phyloP scores from a whole-genome alignment of 805 yeast genomes.

The Ogataea zsoltii region DNA sequence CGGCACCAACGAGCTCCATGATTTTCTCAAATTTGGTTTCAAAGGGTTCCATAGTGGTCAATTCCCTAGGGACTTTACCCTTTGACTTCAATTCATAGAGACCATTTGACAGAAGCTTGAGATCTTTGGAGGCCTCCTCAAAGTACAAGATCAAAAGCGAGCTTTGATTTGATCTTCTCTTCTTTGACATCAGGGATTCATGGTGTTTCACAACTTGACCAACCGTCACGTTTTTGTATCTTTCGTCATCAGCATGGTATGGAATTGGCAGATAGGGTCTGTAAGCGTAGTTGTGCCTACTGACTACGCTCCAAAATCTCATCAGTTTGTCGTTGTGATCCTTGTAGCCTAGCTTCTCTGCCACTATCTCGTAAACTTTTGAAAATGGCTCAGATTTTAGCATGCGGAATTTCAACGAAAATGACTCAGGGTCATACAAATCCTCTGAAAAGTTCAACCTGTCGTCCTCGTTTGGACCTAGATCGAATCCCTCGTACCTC shows the following conservation, averaged over 20 bases:
- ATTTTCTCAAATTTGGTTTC: conserved; percentile 13
- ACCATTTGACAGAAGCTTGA: conserved; percentile 34
- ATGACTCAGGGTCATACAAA: conserved; percentile 46
- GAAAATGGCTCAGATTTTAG: conserved; percentile 56
- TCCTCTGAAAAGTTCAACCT: conserved; percentile 48
- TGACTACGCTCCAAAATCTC: conserved; percentile 64
- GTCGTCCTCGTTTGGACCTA: conserved; percentile 61
- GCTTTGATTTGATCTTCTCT: conserved; percentile 45
- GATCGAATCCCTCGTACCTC: conserved; percentile 71
- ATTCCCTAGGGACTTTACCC: conserved; percentile 7
- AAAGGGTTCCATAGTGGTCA: conserved; percentile 6
- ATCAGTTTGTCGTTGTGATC: conserved; percentile 37
- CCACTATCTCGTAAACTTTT: conserved; percentile 51
- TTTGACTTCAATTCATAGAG: conserved; percentile 15
- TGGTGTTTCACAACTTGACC: conserved; percentile 49
- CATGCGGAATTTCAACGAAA: conserved; percentile 51
- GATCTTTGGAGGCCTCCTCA: conserved; percentile 55
- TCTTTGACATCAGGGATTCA: conserved; percentile 23
- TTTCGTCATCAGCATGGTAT: conserved; percentile 24
- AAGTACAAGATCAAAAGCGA: conserved; percentile 56
- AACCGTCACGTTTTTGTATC: conserved; percentile 40
- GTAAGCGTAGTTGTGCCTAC: conserved; percentile 69
- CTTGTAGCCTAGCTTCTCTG: conserved; percentile 39
- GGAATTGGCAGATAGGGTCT: conserved; percentile 55
- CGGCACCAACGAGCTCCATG: conserved; percentile 13